A percentile compares a stretch with the other conserved stretches of the same genome.
Evolutionary conservation across 768 basidiomycete species (phyloP).

Genomic region (Mycena galericulata): DNA sequence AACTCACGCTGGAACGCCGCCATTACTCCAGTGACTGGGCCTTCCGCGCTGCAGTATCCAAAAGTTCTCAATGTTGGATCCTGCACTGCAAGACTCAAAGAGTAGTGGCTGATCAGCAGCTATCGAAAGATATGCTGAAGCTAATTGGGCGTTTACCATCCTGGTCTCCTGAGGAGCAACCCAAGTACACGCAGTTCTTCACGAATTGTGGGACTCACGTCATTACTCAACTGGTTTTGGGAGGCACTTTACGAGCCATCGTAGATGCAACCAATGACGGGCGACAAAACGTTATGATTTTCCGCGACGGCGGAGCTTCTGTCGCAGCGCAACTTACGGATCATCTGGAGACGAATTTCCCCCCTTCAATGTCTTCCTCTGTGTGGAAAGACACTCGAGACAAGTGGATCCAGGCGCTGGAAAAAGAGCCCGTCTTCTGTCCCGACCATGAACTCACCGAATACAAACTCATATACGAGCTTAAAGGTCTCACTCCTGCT

Average conservation of each 20-base stretch:
- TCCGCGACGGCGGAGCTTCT: slow-evolving; percentile 16
- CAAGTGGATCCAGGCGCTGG: slow-evolving; percentile 18
- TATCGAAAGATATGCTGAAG: slow-evolving; percentile 10
- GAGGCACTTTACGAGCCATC: slow-evolving; percentile 8
- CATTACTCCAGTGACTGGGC: slow-evolving; percentile 15
- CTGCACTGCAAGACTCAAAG: background rate
- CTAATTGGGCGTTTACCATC: slow-evolving; percentile 1
- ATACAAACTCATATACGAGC: background rate
- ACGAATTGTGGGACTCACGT: slow-evolving; percentile 15
- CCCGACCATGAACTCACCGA: slow-evolving; percentile 14
- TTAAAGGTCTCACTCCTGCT: slow-evolving; percentile 2
- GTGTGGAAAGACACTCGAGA: background rate
- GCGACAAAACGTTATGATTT: background rate
- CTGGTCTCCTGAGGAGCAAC: background rate
- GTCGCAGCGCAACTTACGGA: slow-evolving; percentile 11
- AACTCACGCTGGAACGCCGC: no score
- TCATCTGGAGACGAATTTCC: slow-evolving; percentile 10
- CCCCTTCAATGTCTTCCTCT: background rate
- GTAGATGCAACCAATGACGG: background rate
- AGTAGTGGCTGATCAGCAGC: background rate
- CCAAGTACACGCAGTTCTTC: slow-evolving; percentile 13
- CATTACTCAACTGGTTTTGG: slow-evolving; percentile 6
- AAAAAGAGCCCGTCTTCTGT: slow-evolving; percentile 26
- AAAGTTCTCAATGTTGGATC: background rate
- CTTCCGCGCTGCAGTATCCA: slow-evolving; percentile 8